A percentile compares a stretch with the other conserved stretches of the same genome.
phyloP scores from a whole-genome alignment of 345 rosid species.

The Raphanus raphanistrum region DNA sequence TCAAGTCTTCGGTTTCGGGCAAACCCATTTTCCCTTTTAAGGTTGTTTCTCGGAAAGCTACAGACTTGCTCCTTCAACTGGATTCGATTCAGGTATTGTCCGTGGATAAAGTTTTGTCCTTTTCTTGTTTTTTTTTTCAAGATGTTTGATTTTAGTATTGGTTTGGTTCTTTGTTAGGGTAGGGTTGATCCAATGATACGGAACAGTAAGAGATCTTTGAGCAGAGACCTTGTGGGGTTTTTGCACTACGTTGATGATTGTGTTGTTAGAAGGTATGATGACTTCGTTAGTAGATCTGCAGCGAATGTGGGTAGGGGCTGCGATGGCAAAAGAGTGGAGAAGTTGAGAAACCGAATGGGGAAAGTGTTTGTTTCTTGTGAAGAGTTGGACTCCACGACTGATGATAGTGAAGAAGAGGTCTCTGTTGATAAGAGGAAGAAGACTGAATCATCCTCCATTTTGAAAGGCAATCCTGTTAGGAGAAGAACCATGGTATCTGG shows the following conservation, averaged over 20 bases:
- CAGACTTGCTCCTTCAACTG: constrained; percentile 65
- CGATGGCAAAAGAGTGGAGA: no score
- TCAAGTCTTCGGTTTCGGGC: constrained; percentile 59
- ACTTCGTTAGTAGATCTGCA: constrained; percentile 34
- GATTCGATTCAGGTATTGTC: constrained; percentile 73
- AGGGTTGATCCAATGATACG: constrained; percentile 80
- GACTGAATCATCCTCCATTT: no score
- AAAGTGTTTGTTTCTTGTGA: constrained; percentile 51
- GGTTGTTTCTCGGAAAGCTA: constrained; percentile 54
- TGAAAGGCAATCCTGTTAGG: no score
- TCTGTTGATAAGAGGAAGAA: constrained; percentile 21
- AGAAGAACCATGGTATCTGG: constrained; percentile 37
- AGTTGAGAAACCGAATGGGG: not conserved
- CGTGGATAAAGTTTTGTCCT: constrained; percentile 1
- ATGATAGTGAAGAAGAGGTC: constrained; percentile 32
- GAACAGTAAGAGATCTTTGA: constrained; percentile 69
- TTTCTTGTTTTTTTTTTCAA: not conserved
- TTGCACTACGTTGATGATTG: constrained; percentile 60
- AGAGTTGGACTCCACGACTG: constrained; percentile 53
- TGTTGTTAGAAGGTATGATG: constrained; percentile 42
- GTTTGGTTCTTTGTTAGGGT: constrained; percentile 20
- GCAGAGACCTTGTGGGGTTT: constrained; percentile 64
- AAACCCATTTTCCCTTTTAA: constrained; percentile 49
- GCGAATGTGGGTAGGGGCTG: constrained; percentile 33
- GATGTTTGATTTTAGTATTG: not conserved